Evolutionary conservation across 106 monocot genomes (phyloP), one percentile per base, ranked within the genome.

Genomic region (Dendrobium huoshanense): DNA sequence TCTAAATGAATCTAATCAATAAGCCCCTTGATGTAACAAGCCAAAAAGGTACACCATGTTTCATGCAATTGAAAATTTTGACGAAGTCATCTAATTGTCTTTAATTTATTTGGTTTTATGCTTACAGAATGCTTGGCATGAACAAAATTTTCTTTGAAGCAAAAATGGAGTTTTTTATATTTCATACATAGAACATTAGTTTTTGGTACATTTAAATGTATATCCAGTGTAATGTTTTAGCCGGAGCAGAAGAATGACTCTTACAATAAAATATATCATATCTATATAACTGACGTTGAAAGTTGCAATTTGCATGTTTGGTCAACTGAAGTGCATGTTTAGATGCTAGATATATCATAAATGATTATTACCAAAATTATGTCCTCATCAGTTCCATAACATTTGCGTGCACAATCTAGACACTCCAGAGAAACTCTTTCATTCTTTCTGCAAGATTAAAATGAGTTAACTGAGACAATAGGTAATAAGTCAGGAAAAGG

Each of bases 331-430:
- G 22, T 20, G 43, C 42, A 74, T 15, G 73, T 42, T 74, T 74
- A 40, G 43, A 41, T 43, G 74, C 20, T 13, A 44, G 7, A 43
- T 59, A 59, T n/a, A 1, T 40, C 41, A 59, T 41, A 59, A 24
- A 55, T 40, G 37, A 37, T n/a, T 49, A 70, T 77, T 90, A 90
- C 90, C 90, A 90, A 81, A 77, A 90, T 80, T 83, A 90, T 87
- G 79, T 90, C 90, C 68, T 90, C 90, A 74, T 90, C 90, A 1
- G 90, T 90, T 77, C 90, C 90, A 77, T 81, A 90, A 13, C 87
- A 90, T 81, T 87, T 90, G 55, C 90, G 90, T 77, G 90, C 90
- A 79, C 82, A 80, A 70, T 90, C 90, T 48, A 90, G 77, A 83
- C 81, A 82, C 75, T 87, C 75, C 85, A 90, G 45, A 18, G 87